Conservation (phyloP, 805 yeast species). For the Yarrowia divulgata region DNA sequence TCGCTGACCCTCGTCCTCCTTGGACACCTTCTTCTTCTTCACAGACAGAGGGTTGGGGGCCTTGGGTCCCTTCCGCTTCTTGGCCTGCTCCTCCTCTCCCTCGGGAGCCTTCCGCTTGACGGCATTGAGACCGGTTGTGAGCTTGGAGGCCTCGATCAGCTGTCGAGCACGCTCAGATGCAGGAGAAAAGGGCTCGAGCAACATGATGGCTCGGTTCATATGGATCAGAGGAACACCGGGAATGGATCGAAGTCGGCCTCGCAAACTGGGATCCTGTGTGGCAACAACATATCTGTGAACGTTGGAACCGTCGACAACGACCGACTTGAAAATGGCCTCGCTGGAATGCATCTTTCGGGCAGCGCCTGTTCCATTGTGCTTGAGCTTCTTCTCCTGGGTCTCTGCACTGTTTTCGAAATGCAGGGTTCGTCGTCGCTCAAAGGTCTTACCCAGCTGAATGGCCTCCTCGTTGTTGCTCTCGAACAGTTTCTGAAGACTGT, state of each 20-base stretch:
- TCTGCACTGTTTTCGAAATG: slow-evolving; percentile 56
- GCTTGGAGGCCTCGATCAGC: slow-evolving; percentile 67
- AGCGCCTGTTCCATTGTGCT: slow-evolving; percentile 23
- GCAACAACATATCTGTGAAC: slow-evolving; percentile 93
- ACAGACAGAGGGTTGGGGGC: slow-evolving; percentile 92
- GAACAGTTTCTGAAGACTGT: slow-evolving; percentile 89
- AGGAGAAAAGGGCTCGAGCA: slow-evolving; percentile 89
- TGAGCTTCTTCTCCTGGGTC: slow-evolving; percentile 33
- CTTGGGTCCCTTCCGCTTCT: slow-evolving; percentile 61
- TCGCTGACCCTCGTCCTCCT: slow-evolving; percentile 27
- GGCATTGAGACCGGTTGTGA: slow-evolving; percentile 79
- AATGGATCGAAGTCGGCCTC: slow-evolving; percentile 71
- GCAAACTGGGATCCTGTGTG: slow-evolving; percentile 73
- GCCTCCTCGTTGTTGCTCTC: slow-evolving; percentile 74
- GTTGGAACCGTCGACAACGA: slow-evolving; percentile 55
- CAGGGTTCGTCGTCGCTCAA: slow-evolving; percentile 92
- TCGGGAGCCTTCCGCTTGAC: slow-evolving; percentile 44
- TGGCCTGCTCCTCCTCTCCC: slow-evolving; percentile 44
- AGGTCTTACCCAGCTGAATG: slow-evolving; percentile 77
- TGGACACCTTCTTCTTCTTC: slow-evolving; percentile 66
- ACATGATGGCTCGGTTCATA: slow-evolving; percentile 90
- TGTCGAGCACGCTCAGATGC: slow-evolving; percentile 64
- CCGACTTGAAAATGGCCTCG: slow-evolving; percentile 39
- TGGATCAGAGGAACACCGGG: slow-evolving; percentile 93
- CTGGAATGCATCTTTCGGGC: slow-evolving; percentile 21